Conservation (phyloP, 2,329 filamentous ascomycete genomes). For the Aaosphaeria arxii region DNA sequence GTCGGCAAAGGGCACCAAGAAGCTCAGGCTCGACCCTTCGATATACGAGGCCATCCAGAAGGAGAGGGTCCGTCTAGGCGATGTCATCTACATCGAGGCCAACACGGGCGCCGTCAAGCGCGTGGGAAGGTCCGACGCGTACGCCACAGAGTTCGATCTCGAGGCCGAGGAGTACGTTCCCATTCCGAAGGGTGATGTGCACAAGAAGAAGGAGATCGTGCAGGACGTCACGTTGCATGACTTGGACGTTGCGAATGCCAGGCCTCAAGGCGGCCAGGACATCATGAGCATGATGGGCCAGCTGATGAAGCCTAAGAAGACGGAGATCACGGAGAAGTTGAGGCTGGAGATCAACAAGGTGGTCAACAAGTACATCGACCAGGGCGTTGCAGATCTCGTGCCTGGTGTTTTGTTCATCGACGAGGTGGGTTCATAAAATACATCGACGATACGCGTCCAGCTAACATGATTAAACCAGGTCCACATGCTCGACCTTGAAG, state of each 20-base stretch:
- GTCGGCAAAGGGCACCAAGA: conserved; percentile 95
- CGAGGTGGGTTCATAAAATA: conserved; percentile 60
- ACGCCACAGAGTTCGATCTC: conserved; percentile 96
- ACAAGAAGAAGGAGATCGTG: conserved; percentile 99
- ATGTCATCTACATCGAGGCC: conserved; percentile 98
- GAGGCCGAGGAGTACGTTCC: conserved; percentile 99
- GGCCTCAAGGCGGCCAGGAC: conserved; percentile 95
- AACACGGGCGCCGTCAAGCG: conserved; percentile 98
- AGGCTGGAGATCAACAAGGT: conserved; percentile 98
- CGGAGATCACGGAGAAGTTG: conserved; percentile 97
- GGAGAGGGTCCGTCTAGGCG: conserved; percentile 91
- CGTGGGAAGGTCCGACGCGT: conserved; percentile 92
- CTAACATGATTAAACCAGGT: conserved; percentile 56
- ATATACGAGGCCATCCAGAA: conserved; percentile 99
- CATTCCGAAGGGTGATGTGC: conserved; percentile 96
- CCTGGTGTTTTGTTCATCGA: conserved; percentile 98
- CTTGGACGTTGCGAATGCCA: conserved; percentile 89
- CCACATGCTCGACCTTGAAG: conserved; percentile 99
- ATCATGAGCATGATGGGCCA: conserved; percentile 99
- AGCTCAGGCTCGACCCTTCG: conserved; percentile 91
- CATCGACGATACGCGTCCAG: not conserved
- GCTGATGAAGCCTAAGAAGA: conserved; percentile 99
- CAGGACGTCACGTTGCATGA: conserved; percentile 98
- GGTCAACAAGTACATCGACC: conserved; percentile 97
- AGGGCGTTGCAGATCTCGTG: conserved; percentile 96